Conservation (phyloP, 2,329 filamentous ascomycete genomes). For the Truncatella angustata region DNA sequence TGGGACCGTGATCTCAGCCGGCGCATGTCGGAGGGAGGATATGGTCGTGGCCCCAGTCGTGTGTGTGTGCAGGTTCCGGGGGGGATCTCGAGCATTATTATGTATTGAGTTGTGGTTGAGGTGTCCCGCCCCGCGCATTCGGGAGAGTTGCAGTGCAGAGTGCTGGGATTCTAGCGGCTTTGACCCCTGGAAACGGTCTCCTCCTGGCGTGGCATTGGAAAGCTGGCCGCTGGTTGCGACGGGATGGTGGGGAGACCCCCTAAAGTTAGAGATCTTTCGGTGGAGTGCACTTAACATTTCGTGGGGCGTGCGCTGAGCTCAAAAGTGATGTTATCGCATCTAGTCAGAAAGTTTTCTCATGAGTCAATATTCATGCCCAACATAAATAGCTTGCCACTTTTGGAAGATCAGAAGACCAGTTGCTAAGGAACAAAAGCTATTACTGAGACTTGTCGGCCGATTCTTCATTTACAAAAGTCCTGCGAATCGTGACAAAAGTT, state of each 20-base stretch:
- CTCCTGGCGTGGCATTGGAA: no score
- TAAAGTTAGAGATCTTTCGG: not conserved
- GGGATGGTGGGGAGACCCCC: no score
- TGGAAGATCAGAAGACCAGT: no score
- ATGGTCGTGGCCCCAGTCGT: not conserved
- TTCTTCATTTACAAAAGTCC: no score
- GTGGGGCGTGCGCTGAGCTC: constrained; percentile 3
- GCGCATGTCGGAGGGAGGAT: constrained; percentile 25
- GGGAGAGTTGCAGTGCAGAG: not conserved
- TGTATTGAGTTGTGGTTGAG: not conserved
- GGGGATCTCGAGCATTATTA: no score
- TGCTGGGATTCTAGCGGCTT: constrained; percentile 10
- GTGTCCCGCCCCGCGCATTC: not conserved
- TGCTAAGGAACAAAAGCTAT: no score
- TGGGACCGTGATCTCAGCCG: constrained; percentile 26
- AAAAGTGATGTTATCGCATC: constrained; percentile 6
- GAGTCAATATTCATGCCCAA: constrained; percentile 16
- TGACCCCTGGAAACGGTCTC: constrained; percentile 6
- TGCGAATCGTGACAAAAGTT: no score
- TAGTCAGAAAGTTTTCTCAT: constrained; percentile 12
- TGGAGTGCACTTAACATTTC: constrained; percentile 2
- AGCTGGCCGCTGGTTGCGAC: not conserved
- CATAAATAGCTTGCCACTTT: no score
- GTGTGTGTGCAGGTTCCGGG: no score
- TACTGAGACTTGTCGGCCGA: no score